A percentile compares a stretch with the other conserved stretches of the same genome.
Evolutionary conservation across 1,284 basidiomycete species (phyloP).

Genomic region (Kwoniella shivajii): DNA sequence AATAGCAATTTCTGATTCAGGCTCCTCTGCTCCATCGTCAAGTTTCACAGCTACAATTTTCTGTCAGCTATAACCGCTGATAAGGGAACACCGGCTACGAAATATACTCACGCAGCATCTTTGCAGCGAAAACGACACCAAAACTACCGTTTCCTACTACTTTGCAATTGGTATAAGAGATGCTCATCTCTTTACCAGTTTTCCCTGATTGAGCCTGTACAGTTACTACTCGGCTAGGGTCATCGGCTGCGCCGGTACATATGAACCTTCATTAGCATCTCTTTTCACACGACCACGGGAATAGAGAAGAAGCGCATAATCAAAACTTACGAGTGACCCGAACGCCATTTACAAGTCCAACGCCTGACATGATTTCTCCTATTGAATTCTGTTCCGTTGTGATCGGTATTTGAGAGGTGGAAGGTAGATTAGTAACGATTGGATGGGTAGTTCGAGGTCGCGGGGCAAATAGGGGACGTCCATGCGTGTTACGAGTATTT

Average conservation of each 20-base stretch:
- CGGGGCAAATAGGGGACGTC: neutral
- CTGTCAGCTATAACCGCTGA: neutral
- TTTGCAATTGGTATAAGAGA: constrained; percentile 96
- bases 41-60: constrained; percentile 33
- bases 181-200: constrained; percentile 81
- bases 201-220: constrained; percentile 95
- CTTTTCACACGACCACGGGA: neutral
- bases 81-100: neutral
- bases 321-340: constrained; percentile 77
- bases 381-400: constrained; percentile 1
- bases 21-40: constrained; percentile 58
- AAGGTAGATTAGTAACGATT: neutral
- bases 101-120: constrained; percentile 54
- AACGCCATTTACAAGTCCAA: constrained; percentile 72
- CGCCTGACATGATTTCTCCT: constrained; percentile 20
- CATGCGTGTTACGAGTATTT: neutral
- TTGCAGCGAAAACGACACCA: constrained; percentile 89
- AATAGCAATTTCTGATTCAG: constrained; percentile 90
- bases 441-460: neutral
- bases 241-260: constrained; percentile 61
- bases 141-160: constrained; percentile 98
- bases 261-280: neutral
- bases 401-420: neutral
- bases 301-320: constrained; percentile 9
- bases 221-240: constrained; percentile 91